These are phyloP conservation scores for Scheffersomyces stipitis DNA, from an alignment of 805 yeast genomes.

Conservation along the genomic window DNA sequence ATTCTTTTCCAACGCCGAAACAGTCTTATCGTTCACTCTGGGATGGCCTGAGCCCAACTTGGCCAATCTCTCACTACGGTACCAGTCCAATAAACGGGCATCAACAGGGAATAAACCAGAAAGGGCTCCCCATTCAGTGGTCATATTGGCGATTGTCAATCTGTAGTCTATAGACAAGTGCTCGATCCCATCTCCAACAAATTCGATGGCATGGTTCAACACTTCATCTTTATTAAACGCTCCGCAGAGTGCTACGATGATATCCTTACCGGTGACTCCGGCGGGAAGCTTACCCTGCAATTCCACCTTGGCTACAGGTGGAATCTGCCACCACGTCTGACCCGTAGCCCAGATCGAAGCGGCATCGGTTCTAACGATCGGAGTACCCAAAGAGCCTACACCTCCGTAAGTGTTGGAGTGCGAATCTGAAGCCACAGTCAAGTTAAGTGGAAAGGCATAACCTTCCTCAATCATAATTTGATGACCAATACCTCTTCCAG, in stretches of 20 bases:
- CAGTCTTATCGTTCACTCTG: constrained; percentile 65
- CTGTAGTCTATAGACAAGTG: constrained; percentile 77
- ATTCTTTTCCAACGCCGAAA: constrained; percentile 51
- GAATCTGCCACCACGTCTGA: constrained; percentile 99
- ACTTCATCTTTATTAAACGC: constrained; percentile 90
- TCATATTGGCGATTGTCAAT: constrained; percentile 94
- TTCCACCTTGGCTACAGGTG: constrained; percentile 95
- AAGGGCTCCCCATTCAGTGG: constrained; percentile 98
- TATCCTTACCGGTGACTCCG: constrained; percentile 95
- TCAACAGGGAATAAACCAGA: constrained; percentile 98
- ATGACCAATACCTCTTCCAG: constrained; percentile 99
- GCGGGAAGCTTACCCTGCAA: constrained; percentile 75
- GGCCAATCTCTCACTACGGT: constrained; percentile 54
- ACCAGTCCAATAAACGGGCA: constrained; percentile 71
- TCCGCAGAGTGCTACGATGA: constrained; percentile 95
- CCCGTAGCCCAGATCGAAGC: constrained; percentile 99
- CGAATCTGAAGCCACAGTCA: constrained; percentile 96
- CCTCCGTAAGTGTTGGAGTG: constrained; percentile 99
- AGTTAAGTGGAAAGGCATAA: constrained; percentile 89
- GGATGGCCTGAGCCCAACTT: constrained; percentile 75
- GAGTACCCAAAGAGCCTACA: constrained; percentile 92
- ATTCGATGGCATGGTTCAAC: constrained; percentile 89
- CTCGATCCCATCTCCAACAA: constrained; percentile 77
- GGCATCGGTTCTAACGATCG: constrained; percentile 97
- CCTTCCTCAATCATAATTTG: constrained; percentile 99